A percentile compares a stretch with the other conserved stretches of the same genome.
Conservation (phyloP, 495 filamentous ascomycete genomes). For the Collariella sp. region DNA sequence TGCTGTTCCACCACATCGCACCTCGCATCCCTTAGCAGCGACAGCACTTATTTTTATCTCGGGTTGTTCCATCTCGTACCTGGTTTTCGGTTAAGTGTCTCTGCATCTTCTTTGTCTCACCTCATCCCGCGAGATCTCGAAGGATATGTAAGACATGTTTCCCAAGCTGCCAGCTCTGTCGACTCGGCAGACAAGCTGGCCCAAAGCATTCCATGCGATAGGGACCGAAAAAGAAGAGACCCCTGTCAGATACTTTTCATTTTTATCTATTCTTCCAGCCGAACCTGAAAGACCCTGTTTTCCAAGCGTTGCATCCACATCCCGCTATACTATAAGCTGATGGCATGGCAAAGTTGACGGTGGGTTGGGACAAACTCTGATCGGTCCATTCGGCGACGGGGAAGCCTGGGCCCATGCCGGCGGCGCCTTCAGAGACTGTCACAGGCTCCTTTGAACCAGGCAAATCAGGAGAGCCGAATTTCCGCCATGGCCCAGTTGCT, state of each 20-base stretch:
- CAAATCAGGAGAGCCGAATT: slow-evolving; percentile 28
- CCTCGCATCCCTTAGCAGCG: not conserved
- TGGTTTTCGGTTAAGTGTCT: no score
- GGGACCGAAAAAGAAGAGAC: no score
- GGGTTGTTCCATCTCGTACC: not conserved
- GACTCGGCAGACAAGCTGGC: no score
- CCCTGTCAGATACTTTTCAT: not conserved
- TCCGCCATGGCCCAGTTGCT: slow-evolving; percentile 21
- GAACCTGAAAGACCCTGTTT: not conserved
- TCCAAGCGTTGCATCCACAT: no score
- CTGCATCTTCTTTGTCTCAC: no score
- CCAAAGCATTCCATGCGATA: no score
- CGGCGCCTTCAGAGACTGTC: slow-evolving; percentile 11
- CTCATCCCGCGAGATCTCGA: no score
- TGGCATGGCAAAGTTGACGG: no score
- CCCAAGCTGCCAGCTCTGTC: no score
- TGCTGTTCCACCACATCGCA: not conserved
- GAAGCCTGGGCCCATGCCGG: slow-evolving; percentile 5
- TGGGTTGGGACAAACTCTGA: not conserved
- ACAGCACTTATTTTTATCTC: not conserved
- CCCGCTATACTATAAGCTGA: no score
- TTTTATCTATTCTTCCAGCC: not conserved
- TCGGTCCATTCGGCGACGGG: slow-evolving; percentile 2
- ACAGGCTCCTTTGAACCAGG: slow-evolving; percentile 17
- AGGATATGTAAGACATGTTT: no score